Base-by-base conservation (phyloP, 345 rosid genomes). In the Orychophragmus violaceus region DNA sequence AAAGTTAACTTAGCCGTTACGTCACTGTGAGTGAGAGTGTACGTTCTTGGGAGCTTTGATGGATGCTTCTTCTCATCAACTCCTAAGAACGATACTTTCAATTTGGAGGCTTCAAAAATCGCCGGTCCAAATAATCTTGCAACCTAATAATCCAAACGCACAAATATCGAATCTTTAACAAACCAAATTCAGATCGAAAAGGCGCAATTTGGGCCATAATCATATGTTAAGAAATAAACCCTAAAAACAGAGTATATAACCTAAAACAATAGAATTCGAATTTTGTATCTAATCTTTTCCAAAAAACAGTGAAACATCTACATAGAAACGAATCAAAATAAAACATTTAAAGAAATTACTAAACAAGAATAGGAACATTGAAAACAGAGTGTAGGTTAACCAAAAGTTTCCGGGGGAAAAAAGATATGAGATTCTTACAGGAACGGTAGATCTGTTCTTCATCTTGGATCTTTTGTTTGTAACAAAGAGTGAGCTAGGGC, bases 41-140 rank as follows among this genome's bases (percentile, higher is more conserved):
- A 93, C 66, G 99, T 86, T 69, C 99, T 90, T 13, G 97, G 95
- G 4, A 93, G 79, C 57, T 85, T 84, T 75, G 91, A 87, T 27
- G 98, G 98, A 55, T 93, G 97, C 66, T 85, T 90, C 84, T 83
- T 74, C 68, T 90, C 94, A 75, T 90, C 98, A 37, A 85, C 91
- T 27, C 98, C 98, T 61, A 93, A 71, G 61, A 90, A 86, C 69
- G 84, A 53, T 41, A 93, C 98, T 75, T 88, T 93, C 64, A 93
- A 72, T 77, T 93, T 93, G 57, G 99, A 90, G 10, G 96, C 89
- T 76, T 93, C 97, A 74, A 93, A 93, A 48, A 93, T 87, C 4
- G 99, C 85, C 21, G 97, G 99, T 76, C 99, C 97, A 71, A 93
- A 93, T 63, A 93, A 76, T 71, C 99, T 88, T 36, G 97, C 94